Evolutionary conservation across 2,329 filamentous ascomycete genomes (phyloP).

Genomic region (Parastagonospora avenae): DNA sequence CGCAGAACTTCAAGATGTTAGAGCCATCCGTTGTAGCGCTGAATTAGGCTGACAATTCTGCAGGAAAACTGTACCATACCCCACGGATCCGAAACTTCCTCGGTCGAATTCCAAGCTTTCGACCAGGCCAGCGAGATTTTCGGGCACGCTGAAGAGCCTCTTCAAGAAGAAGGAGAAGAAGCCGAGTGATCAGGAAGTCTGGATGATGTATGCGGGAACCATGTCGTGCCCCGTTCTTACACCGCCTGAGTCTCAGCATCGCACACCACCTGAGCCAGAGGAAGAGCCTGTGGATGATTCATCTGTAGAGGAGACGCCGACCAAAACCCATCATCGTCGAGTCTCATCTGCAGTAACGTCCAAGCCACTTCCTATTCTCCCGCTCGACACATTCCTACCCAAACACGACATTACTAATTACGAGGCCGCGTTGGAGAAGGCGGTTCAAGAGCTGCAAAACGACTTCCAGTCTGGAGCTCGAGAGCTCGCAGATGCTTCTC

Average conservation of each 20-base stretch:
- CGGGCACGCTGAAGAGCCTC: neutral
- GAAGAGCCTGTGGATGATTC: neutral
- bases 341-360: neutral
- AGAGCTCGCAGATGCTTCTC: slow-evolving; percentile 61
- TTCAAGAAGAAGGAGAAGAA: slow-evolving; percentile 1
- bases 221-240: slow-evolving; percentile 1
- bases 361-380: neutral
- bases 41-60: neutral
- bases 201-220: slow-evolving; percentile 1
- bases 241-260: neutral
- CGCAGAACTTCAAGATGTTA: neutral
- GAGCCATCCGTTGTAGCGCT: neutral
- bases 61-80: slow-evolving; percentile 1
- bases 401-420: slow-evolving; percentile 8
- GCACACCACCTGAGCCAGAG: neutral
- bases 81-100: neutral
- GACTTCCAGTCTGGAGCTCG: slow-evolving; percentile 58
- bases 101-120: neutral
- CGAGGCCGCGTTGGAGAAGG: slow-evolving; percentile 4
- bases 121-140: neutral
- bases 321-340: neutral
- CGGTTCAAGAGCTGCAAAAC: slow-evolving; percentile 11
- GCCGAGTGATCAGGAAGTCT: neutral
- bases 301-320: neutral
- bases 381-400: neutral